Percentiles rank a stretch among this genome's conserved stretches.
phyloP scores from a whole-genome alignment of 306 rosid species.

The Castanopsis chinensis region DNA sequence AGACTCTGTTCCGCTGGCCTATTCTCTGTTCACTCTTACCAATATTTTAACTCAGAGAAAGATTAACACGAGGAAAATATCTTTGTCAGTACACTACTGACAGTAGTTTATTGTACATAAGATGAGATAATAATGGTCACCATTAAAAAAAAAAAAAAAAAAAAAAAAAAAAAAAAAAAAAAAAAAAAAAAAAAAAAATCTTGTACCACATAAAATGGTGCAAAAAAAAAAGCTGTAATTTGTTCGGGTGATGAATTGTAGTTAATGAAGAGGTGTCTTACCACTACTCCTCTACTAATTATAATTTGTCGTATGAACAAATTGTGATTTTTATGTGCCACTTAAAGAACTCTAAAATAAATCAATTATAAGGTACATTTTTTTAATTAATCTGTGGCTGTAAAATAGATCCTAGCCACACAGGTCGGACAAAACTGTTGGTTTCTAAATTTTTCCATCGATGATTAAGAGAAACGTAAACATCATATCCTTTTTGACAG shows the following conservation, averaged over 20 bases:
- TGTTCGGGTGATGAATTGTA: too few relatives aligned
- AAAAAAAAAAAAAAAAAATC: too few relatives aligned
- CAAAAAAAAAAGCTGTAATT: too few relatives aligned
- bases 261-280: too few relatives aligned
- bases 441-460: conserved; percentile 11
- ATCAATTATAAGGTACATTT: too few relatives aligned
- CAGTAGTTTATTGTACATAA: background rate
- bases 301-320: too few relatives aligned
- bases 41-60: background rate
- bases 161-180: too few relatives aligned
- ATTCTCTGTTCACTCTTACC: background rate
- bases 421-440: background rate
- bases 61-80: background rate
- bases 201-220: too few relatives aligned
- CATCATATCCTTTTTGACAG: conserved; percentile 9
- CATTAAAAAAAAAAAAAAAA: too few relatives aligned
- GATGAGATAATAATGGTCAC: background rate
- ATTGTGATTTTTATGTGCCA: too few relatives aligned
- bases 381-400: background rate
- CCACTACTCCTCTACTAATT: too few relatives aligned
- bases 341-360: too few relatives aligned
- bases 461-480: background rate
- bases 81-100: background rate
- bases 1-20: background rate
- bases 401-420: background rate